Evolutionary conservation across 176 grass and related monocot genomes (phyloP).

Genomic region (Triticum monococcum): DNA sequence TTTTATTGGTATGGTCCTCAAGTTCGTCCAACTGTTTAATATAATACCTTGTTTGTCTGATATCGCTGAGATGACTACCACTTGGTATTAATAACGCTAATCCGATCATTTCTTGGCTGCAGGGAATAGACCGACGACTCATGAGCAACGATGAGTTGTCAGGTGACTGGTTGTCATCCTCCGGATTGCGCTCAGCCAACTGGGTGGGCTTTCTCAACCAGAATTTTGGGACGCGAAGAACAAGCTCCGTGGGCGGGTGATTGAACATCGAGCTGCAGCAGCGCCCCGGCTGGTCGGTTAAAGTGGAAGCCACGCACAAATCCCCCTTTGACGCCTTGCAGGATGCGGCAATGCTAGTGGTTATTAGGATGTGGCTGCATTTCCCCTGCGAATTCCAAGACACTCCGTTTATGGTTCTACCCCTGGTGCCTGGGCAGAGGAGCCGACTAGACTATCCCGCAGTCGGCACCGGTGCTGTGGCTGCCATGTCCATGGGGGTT

Average conservation of each 20-base stretch:
- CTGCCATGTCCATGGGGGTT: background rate
- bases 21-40: background rate
- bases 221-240: background rate
- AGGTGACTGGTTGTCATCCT: background rate
- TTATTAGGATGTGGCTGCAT: background rate
- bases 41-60: background rate
- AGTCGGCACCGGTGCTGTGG: background rate
- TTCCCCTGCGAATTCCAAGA: background rate
- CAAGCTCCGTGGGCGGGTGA: background rate
- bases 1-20: background rate
- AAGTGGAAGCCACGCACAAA: background rate
- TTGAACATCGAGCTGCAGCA: background rate
- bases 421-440: background rate
- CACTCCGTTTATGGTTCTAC: background rate
- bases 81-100: background rate
- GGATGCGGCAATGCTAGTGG: background rate
- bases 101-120: background rate
- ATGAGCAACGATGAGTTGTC: background rate
- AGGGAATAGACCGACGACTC: background rate
- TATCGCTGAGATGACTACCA: background rate
- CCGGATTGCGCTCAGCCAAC: background rate
- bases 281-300: background rate
- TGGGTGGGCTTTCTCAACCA: background rate
- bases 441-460: background rate
- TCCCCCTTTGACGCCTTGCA: background rate